Conservation (phyloP, 2,329 filamentous ascomycete species). For the Aspergillus sp. region DNA sequence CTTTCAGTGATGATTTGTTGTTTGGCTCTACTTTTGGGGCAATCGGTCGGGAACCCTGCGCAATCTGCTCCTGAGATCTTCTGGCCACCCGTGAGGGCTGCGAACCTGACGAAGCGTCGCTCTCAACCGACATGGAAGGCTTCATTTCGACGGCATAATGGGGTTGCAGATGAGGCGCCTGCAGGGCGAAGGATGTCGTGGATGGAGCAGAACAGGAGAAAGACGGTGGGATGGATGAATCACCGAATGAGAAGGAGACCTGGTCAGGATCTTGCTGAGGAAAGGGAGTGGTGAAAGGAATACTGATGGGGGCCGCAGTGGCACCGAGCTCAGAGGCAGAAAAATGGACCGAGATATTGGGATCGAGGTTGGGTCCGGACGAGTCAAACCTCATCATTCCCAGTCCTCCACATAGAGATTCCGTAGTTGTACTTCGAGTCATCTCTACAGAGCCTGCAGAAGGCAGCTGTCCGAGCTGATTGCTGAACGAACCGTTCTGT, state of each 20-base stretch:
- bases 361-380: slow-evolving; percentile 34
- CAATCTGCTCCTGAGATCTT: slow-evolving; percentile 49
- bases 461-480: slow-evolving; percentile 24
- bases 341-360: slow-evolving; percentile 26
- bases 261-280: slow-evolving; percentile 19
- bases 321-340: slow-evolving; percentile 26
- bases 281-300: slow-evolving; percentile 24
- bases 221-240: slow-evolving; percentile 26
- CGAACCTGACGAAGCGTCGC: slow-evolving; percentile 44
- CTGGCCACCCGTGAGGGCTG: slow-evolving; percentile 44
- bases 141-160: slow-evolving; percentile 50
- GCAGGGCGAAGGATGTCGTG: slow-evolving; percentile 27
- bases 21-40: slow-evolving; percentile 45
- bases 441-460: slow-evolving; percentile 37
- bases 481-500: slow-evolving; percentile 15
- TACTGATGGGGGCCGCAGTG: slow-evolving; percentile 28
- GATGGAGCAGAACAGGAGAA: slow-evolving; percentile 38
- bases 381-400: slow-evolving; percentile 46
- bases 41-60: slow-evolving; percentile 48
- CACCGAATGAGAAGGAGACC: slow-evolving; percentile 30
- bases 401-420: slow-evolving; percentile 43
- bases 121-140: slow-evolving; percentile 48
- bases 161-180: slow-evolving; percentile 26
- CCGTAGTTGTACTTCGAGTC: slow-evolving; percentile 45
- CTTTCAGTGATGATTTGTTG: slow-evolving; percentile 29